Evolutionary conservation across 176 grass and related monocot genomes (phyloP).

Genomic region (Pharus latifolius): DNA sequence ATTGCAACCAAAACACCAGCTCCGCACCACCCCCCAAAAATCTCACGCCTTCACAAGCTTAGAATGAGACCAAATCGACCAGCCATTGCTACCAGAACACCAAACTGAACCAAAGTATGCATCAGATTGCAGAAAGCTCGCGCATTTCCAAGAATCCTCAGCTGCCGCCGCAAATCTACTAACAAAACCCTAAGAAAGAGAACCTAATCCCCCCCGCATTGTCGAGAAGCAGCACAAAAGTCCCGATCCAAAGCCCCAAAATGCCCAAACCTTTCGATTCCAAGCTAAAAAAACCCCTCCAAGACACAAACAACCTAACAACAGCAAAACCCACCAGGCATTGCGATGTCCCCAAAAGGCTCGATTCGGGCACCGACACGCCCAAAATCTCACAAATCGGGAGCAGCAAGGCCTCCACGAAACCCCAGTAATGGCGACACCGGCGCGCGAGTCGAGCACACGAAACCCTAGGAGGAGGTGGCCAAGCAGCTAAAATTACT

Average conservation of each 20-base stretch:
- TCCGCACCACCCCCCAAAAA: background rate
- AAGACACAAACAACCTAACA: background rate
- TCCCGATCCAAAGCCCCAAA: constrained; percentile 22
- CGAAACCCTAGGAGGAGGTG: constrained; percentile 33
- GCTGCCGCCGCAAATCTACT: constrained; percentile 6
- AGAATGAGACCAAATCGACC: constrained; percentile 19
- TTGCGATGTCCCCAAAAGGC: background rate
- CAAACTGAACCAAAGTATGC: background rate
- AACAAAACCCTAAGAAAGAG: constrained; percentile 30
- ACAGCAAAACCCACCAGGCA: background rate
- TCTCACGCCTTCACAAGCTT: background rate
- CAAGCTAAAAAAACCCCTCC: background rate
- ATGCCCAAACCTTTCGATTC: background rate
- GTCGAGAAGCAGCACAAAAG: background rate
- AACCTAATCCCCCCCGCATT: constrained; percentile 8
- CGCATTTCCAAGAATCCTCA: background rate
- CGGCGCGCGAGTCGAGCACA: background rate
- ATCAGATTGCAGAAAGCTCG: background rate
- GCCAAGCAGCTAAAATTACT: no score
- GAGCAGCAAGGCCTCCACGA: background rate
- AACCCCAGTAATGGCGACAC: constrained; percentile 8
- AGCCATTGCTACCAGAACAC: background rate
- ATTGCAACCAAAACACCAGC: background rate
- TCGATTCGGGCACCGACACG: background rate
- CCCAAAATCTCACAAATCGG: no score